These are phyloP conservation scores for Aspergillus haitiensis DNA, from an alignment of 495 filamentous ascomycete species.

Conservation along the genomic window DNA sequence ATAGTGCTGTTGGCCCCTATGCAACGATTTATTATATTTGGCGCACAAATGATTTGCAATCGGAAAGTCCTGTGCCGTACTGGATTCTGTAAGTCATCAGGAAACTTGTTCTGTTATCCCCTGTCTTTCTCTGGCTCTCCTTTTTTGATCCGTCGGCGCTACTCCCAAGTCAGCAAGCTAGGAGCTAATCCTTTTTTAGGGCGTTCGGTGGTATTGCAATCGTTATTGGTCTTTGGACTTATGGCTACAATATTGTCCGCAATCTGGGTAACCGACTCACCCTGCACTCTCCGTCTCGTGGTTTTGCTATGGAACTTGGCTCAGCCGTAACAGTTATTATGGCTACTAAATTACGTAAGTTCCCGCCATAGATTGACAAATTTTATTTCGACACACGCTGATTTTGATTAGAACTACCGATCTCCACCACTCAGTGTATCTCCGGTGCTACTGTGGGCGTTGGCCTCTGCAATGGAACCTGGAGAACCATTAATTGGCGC, in stretches of 20 bases:
- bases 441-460: slow-evolving; percentile 63
- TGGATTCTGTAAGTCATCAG: slow-evolving; percentile 22
- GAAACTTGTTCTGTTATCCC: too few relatives aligned
- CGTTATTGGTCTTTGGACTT: slow-evolving; percentile 26
- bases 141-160: background rate
- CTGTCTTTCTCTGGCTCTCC: too few relatives aligned
- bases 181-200: background rate
- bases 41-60: slow-evolving; percentile 8
- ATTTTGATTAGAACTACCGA: slow-evolving; percentile 24
- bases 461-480: slow-evolving; percentile 59
- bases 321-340: slow-evolving; percentile 23
- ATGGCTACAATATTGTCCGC: slow-evolving; percentile 29
- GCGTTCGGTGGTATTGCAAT: slow-evolving; percentile 22
- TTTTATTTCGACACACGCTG: background rate
- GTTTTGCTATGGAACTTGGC: slow-evolving; percentile 26
- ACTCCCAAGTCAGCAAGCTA: background rate
- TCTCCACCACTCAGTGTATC: slow-evolving; percentile 55
- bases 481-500: slow-evolving; percentile 60
- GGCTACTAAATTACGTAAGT: slow-evolving; percentile 23
- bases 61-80: slow-evolving; percentile 21
- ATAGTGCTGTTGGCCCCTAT: slow-evolving; percentile 23
- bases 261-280: slow-evolving; percentile 26
- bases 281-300: slow-evolving; percentile 23
- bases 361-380: background rate
- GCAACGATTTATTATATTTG: slow-evolving; percentile 24